Base-by-base conservation (phyloP, 2,329 filamentous ascomycete species). In the Didymella glomerata region DNA sequence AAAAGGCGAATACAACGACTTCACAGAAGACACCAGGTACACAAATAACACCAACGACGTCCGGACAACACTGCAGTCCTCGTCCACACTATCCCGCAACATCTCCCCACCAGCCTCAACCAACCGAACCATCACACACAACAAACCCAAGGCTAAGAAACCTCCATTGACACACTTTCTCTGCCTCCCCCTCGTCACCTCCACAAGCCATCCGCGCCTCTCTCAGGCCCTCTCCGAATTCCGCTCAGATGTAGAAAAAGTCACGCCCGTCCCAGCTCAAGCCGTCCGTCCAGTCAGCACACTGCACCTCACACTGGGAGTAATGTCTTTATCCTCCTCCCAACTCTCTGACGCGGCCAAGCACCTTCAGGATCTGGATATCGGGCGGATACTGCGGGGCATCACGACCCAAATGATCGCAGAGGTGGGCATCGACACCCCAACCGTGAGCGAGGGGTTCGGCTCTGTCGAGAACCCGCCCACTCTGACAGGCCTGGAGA, bases 221-320 rank as follows among this genome's bases (percentile, higher is more conserved):
- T 81, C 86, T n/a, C 75, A 77, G 2, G 87, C 84, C 20, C 76
- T 96, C 4, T 77, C 82, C 5, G 71, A 81, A 7, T 93, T 96
- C 73, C 82, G 80, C 57, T 14, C 36, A 10, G 51, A 53, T 44
- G 36, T 60, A 4, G n/a, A 61, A 40, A 78, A 84, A 27, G 85
- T 89, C 62, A 83, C 89, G 22, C 57, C 54, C 22, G 78, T 94
- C 10, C 90, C 90, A 0, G 74, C 81, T 30, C 84, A 84, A 54
- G 92, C 92, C 1, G 80, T 97, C 49, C 83, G 93, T 27, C 92
- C 92, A 0, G 78, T 91, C 0, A 91, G 91, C 0, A 93, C 92
- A 1, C 77, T 97, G 47, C 94, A 98, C 77, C 80, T 96, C 2
- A 97, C 93, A 0, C 82, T 97, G 0, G 93, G 93, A 0, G 90